Base-by-base conservation (phyloP, 176 grass and related monocot genomes). In the Eleusine indica region DNA sequence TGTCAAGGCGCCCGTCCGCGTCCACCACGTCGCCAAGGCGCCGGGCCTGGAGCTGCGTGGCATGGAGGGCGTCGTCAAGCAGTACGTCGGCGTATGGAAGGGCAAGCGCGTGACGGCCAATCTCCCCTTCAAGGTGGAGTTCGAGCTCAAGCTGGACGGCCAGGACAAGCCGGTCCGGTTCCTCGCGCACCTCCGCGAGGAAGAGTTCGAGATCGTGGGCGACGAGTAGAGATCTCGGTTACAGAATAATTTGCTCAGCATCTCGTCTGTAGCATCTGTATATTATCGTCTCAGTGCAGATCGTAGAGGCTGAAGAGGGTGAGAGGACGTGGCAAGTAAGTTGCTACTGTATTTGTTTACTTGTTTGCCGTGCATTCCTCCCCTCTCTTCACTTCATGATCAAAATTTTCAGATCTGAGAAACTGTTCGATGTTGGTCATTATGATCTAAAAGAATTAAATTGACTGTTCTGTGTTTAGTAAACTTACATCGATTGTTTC, bases 131-230 rank as follows among this genome's bases (percentile, higher is more conserved):
- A 90, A 87, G 77, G 89, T 99, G 71, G 93, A 90, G 61, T 96
- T 99, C 66, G 74, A 91, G 29, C 39, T 99, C 70, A 69, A 51
- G 70, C 51, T 94, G 7, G 91, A 92, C 0, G 91, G 83, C 6
- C 93, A 89, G 83, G 83, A 78, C 28, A 95, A 91, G 79, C 91
- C 89, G 0, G 74, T 92, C 32, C 89, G 89, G 87, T 88, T 99
- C 88, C 28, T 99, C 37, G 86, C 89, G n/a, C 96, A 99, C 71
- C 93, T 99, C 49, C 88, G 85, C 44, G 96, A 94, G 71, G 87
- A 92, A 67, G 96, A 99, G 81, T 96, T 99, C 84, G 96, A 99
- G 77, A 90, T 94, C 84, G 72, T 96, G 53, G 29, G 79, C 68
- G 92, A 87, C 28, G 76, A 76, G 14, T 81, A 79, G 41, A 85